A percentile compares a stretch with the other conserved stretches of the same genome.
These are phyloP conservation scores for Thozetella sp. DNA, from an alignment of 495 filamentous ascomycete species.

Conservation along the genomic window DNA sequence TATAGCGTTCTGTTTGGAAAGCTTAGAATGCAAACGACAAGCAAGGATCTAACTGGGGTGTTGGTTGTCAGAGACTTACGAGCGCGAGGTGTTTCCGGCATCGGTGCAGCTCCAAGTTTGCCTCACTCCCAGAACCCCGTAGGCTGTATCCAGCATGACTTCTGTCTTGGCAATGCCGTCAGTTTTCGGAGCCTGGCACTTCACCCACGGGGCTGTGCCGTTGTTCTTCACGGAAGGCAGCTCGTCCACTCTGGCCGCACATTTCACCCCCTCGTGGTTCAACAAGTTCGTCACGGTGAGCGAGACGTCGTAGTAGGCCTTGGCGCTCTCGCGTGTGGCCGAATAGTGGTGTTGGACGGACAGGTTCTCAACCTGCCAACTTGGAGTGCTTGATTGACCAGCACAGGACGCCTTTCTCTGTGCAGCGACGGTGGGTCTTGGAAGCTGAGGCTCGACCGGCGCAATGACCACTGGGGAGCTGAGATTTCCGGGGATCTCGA, in stretches of 20 bases:
- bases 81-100: slow-evolving; percentile 11
- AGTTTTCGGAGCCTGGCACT: slow-evolving; percentile 6
- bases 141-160: slow-evolving; percentile 11
- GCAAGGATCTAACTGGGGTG: not conserved
- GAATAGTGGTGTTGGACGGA: slow-evolving; percentile 8
- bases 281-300: slow-evolving; percentile 18
- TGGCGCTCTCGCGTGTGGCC: not conserved
- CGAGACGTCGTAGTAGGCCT: slow-evolving; percentile 6
- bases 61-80: slow-evolving; percentile 2
- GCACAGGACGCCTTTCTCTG: slow-evolving; percentile 12
- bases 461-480: slow-evolving; percentile 14
- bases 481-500: slow-evolving; percentile 16
- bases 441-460: slow-evolving; percentile 20
- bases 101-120: slow-evolving; percentile 22
- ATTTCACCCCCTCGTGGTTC: slow-evolving; percentile 7
- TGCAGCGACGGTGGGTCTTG: slow-evolving; percentile 16
- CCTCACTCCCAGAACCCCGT: slow-evolving; percentile 16
- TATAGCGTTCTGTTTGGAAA: slow-evolving; percentile 7
- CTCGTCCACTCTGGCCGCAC: slow-evolving; percentile 10
- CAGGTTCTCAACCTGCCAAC: slow-evolving; percentile 17
- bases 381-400: slow-evolving; percentile 15
- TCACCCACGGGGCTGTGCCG: slow-evolving; percentile 12
- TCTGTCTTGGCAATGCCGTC: not conserved
- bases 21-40: not conserved
- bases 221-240: not conserved